Base-by-base conservation (phyloP, 73 alveolate genomes). In the Paramecium tetraurelia region DNA sequence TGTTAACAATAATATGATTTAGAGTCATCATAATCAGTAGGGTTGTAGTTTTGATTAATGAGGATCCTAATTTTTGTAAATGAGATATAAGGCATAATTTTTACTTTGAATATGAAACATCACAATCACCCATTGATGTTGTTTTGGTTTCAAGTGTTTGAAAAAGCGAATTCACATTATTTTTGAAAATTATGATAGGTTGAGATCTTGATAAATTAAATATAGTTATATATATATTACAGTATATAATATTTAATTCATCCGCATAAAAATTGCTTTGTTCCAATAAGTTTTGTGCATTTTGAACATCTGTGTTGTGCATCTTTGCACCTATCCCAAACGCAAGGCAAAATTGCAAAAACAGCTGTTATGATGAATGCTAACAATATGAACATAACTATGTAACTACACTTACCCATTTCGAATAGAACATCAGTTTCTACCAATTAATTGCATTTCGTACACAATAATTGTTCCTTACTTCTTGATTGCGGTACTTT, bases 391-490 rank as follows among this genome's bases (percentile, higher is more conserved):
- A 80, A 8, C 57, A 80, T 48, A 6, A 80, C 33, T 80, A 80
- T 31, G 46, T 80, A 80, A 18, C 63, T 44, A 31, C 90, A 33
- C 72, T 27, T 80, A 80, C 90, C 90, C 70, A 80, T 40, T 24
- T 46, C 44, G 14, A n/a, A 80, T 14, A 18, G 12, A 31, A 80
- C 53, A 20, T 41, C 75, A 18, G 76, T 41, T 35, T 24, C 57
- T 0, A 80, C 76, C 0, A 80, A 44, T 43, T 80, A 44, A 44
- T 46, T 27, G 31, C 90, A 80, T 40, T 40, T 41, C 43, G 70
- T 44, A 22, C 90, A 80, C 41, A 24, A 43, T 9, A 80, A 35
- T 14, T 20, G 21, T 24, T 80, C 70, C 21, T 33, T 38, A 43
- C n/a, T 22, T 21, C 76, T 41, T 18, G 50, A 43, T 44, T 41